Conservation (phyloP, 148 eudicot genomes). For the Persicaria maculosa region DNA sequence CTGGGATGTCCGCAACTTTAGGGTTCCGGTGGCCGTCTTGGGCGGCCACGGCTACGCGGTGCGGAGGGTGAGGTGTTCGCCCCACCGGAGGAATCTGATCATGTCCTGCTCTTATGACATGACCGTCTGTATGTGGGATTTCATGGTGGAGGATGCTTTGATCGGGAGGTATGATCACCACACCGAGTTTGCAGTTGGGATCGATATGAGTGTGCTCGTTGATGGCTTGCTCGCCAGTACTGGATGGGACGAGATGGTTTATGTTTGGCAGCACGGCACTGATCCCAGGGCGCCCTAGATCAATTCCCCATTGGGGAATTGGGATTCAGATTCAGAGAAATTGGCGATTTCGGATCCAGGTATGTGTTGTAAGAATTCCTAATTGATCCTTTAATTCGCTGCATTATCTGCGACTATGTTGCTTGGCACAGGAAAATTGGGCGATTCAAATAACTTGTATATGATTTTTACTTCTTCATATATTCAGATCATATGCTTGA, state of each 20-base stretch:
- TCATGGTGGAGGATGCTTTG: constrained; percentile 80
- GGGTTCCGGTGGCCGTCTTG: constrained; percentile 67
- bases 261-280: constrained; percentile 91
- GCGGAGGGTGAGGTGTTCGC: constrained; percentile 86
- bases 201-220: constrained; percentile 96
- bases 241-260: constrained; percentile 97
- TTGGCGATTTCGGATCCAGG: neutral
- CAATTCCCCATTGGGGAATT: neutral
- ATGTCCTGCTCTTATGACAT: constrained; percentile 90
- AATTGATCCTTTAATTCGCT: neutral
- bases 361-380: neutral
- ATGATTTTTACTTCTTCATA: neutral
- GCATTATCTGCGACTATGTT: neutral
- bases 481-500: too few relatives aligned
- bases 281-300: constrained; percentile 74
- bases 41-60: constrained; percentile 81
- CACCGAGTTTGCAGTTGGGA: constrained; percentile 91
- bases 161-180: constrained; percentile 91
- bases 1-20: constrained; percentile 81
- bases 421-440: neutral
- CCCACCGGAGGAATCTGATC: constrained; percentile 58
- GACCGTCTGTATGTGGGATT: constrained; percentile 93
- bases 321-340: neutral
- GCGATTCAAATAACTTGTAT: neutral
- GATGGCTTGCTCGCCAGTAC: constrained; percentile 93